A percentile compares a stretch with the other conserved stretches of the same genome.
Evolutionary conservation across 345 rosid genomes (phyloP).

Genomic region (Punica granatum): DNA sequence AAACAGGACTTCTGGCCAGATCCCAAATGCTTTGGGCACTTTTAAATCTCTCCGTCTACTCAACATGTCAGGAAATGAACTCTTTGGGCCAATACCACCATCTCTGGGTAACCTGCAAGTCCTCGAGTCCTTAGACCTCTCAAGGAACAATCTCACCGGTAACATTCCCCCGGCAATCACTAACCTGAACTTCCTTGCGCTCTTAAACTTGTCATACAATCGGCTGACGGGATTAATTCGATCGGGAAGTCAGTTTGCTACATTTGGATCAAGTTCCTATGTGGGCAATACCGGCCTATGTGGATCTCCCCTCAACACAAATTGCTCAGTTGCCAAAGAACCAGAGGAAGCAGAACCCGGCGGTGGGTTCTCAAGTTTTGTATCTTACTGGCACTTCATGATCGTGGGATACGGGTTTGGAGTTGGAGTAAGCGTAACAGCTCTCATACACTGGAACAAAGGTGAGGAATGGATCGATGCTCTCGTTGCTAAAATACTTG

Average conservation of each 20-base stretch:
- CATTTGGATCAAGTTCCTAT: conserved; percentile 18
- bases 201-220: conserved; percentile 33
- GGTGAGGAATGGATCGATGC: background rate
- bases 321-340: background rate
- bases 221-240: conserved; percentile 24
- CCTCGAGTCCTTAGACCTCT: conserved; percentile 26
- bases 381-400: background rate
- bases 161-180: conserved; percentile 21
- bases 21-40: conserved; percentile 18
- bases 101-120: background rate
- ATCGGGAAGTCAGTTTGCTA: conserved; percentile 9
- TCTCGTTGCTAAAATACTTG: background rate
- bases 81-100: conserved; percentile 5
- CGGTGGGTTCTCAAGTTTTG: background rate
- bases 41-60: conserved; percentile 17
- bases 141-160: conserved; percentile 15
- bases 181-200: conserved; percentile 17
- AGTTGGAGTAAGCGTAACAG: background rate
- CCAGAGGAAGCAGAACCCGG: background rate
- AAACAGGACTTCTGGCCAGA: background rate
- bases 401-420: background rate
- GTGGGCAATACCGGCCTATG: conserved; percentile 17
- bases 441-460: background rate
- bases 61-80: conserved; percentile 11
- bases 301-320: background rate